Base-by-base conservation (phyloP, 495 filamentous ascomycete species). In the Amphirosellinia nigrospora region DNA sequence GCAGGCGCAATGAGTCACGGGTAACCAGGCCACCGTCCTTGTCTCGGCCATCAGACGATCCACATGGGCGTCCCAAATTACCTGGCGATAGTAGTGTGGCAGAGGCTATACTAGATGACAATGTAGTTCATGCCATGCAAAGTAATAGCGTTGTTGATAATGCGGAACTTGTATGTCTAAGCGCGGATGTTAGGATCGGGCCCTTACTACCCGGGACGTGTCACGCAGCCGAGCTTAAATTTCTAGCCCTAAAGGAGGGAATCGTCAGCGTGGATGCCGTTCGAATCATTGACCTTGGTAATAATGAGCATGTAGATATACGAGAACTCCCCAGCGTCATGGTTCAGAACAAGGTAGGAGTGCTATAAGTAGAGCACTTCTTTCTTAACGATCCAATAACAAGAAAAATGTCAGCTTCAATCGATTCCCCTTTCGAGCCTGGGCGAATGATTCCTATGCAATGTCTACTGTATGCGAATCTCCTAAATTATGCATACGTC, bases 41-140 rank as follows among this genome's bases (percentile, higher is more conserved):
- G 1, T 78, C 80, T 30, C 76, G 71, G 16, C 45, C 73, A 32
- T 36, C 66, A 16, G 72, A 72, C 50, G 67, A 58, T 7, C 64
- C 70, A 60, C 39, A 30, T 4, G 66, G 70, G 13, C 69, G 74
- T 63, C 55, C 48, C 30, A 71, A 28, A 52, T n/a, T 61, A 69
- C 55, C 45, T 68, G 71, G n/a, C 68, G 79, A 71, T 69, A 74
- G 52, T 67, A 62, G 82, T 39, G 80, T 92, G 3, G 92, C 93
- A 1, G 91, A 93, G 70, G 91, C 93, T 19, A 89, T 97, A 32
- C 85, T 94, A 3, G 94, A 98, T 69, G 93, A 97, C 71, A 93
- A 90, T 68, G 86, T 94, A 16, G 84, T 97, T 36, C 91, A 95
- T 79, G 91, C 92, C 26, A 91, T 92, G 84, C 94, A 97, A 77